These are phyloP conservation scores for Xylaria digitata DNA, from an alignment of 2,329 filamentous ascomycete genomes.

Conservation along the genomic window DNA sequence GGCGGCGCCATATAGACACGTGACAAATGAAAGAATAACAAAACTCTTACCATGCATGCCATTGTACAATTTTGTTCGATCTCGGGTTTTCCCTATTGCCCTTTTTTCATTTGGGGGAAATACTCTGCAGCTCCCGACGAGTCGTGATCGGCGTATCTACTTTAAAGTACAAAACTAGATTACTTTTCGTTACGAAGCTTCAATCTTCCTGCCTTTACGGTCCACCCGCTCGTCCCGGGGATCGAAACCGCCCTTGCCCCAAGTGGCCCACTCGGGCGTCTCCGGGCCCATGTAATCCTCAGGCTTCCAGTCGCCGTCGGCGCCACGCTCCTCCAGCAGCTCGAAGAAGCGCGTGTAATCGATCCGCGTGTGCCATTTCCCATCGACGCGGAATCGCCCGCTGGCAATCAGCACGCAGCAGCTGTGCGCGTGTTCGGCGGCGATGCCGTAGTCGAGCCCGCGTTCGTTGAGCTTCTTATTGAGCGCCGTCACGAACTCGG, in stretches of 20 bases:
- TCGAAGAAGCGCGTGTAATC: constrained; percentile 91
- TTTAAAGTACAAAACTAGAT: constrained; percentile 25
- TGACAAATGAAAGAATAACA: constrained; percentile 39
- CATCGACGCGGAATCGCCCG: constrained; percentile 79
- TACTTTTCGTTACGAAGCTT: constrained; percentile 43
- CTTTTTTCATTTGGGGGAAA: neutral
- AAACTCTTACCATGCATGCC: constrained; percentile 12
- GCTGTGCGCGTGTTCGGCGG: constrained; percentile 93
- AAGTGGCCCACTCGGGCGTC: constrained; percentile 93
- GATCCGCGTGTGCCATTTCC: constrained; percentile 90
- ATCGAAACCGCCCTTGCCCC: constrained; percentile 95
- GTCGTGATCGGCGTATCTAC: neutral
- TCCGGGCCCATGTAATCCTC: constrained; percentile 90
- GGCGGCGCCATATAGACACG: constrained; percentile 46
- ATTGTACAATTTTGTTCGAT: neutral
- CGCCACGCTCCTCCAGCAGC: constrained; percentile 75
- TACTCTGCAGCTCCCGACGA: neutral
- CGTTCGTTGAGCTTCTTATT: constrained; percentile 74
- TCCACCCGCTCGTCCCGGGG: constrained; percentile 89
- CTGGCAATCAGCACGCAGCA: constrained; percentile 92
- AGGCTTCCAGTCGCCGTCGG: constrained; percentile 78
- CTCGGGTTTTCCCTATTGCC: neutral
- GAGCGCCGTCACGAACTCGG: constrained; percentile 81
- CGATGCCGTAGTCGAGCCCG: constrained; percentile 87
- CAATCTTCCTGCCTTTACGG: constrained; percentile 80